Evolutionary conservation across 169 alveolate species (phyloP).

Genomic region (Eimeria sp.): DNA sequence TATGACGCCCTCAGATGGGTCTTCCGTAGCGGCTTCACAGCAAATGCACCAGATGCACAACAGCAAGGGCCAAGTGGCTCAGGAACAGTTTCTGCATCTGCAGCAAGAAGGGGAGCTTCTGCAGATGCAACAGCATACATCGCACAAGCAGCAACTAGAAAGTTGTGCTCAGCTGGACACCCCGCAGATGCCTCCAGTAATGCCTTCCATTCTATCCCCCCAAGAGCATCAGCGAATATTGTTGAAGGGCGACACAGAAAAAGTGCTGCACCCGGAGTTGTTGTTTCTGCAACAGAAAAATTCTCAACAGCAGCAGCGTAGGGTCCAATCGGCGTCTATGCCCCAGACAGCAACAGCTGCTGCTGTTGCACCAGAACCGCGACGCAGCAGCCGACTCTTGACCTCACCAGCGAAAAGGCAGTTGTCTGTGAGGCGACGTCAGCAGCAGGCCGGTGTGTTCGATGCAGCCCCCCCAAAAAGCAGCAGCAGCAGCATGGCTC

Average conservation of each 20-base stretch:
- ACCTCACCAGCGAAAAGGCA: background rate
- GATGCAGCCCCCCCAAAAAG: slow-evolving; percentile 59
- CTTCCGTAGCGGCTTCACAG: background rate
- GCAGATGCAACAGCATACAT: slow-evolving; percentile 26
- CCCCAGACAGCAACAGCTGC: slow-evolving; percentile 13
- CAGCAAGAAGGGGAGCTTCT: slow-evolving; percentile 31
- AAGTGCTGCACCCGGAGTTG: background rate
- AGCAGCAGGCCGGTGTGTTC: slow-evolving; percentile 61
- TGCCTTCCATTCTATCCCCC: background rate
- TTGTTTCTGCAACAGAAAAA: slow-evolving; percentile 20
- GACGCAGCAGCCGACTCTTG: slow-evolving; percentile 25
- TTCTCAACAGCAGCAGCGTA: slow-evolving; percentile 28
- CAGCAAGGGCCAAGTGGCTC: background rate
- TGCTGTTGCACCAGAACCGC: slow-evolving; percentile 15
- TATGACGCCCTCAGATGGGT: background rate
- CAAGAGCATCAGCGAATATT: background rate
- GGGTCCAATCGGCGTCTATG: background rate
- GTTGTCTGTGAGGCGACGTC: slow-evolving; percentile 49
- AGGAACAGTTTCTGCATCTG: background rate
- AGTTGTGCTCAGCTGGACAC: background rate
- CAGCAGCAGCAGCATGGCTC: slow-evolving; percentile 60
- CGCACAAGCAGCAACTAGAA: background rate
- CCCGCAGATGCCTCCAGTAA: background rate
- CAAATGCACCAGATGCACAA: background rate
- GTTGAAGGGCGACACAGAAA: background rate